Conservation (phyloP, 2,329 filamentous ascomycete species). For the Penicillium sp. region DNA sequence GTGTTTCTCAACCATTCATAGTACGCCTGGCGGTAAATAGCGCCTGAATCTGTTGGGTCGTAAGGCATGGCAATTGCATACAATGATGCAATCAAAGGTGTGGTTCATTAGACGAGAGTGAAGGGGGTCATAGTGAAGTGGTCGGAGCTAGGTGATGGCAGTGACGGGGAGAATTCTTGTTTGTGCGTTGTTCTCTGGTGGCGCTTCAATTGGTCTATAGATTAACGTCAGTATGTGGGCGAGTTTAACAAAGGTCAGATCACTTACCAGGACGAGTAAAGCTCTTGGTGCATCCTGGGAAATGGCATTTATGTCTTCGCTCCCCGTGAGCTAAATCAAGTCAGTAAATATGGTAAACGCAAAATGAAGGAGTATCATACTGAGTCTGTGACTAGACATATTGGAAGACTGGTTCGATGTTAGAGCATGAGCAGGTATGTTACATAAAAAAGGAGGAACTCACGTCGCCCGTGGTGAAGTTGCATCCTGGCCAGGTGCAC, state of each 20-base stretch:
- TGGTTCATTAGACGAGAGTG: slow-evolving; percentile 10
- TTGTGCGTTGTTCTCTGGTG: slow-evolving; percentile 40
- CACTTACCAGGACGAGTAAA: slow-evolving; percentile 43
- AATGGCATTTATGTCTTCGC: slow-evolving; percentile 41
- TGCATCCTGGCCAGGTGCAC: slow-evolving; percentile 42
- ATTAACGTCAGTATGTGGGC: neutral
- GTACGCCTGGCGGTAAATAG: slow-evolving; percentile 7
- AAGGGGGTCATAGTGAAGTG: slow-evolving; percentile 22
- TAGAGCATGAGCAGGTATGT: neutral
- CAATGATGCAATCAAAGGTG: neutral
- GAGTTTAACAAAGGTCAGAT: no score
- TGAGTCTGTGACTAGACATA: slow-evolving; percentile 45
- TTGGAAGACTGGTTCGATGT: slow-evolving; percentile 37
- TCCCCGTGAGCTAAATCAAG: slow-evolving; percentile 35
- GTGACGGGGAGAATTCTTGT: slow-evolving; percentile 12
- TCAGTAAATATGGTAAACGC: slow-evolving; percentile 11
- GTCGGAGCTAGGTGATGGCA: slow-evolving; percentile 24
- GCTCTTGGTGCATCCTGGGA: slow-evolving; percentile 40
- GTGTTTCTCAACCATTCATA: neutral
- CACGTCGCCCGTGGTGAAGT: slow-evolving; percentile 44
- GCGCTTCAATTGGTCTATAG: slow-evolving; percentile 40
- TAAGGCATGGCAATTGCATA: slow-evolving; percentile 10
- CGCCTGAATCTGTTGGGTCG: slow-evolving; percentile 2
- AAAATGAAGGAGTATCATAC: slow-evolving; percentile 22
- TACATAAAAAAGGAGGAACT: slow-evolving; percentile 9